Evolutionary conservation across 2,329 filamentous ascomycete species (phyloP).

Genomic region (Trichophaea hybrida): DNA sequence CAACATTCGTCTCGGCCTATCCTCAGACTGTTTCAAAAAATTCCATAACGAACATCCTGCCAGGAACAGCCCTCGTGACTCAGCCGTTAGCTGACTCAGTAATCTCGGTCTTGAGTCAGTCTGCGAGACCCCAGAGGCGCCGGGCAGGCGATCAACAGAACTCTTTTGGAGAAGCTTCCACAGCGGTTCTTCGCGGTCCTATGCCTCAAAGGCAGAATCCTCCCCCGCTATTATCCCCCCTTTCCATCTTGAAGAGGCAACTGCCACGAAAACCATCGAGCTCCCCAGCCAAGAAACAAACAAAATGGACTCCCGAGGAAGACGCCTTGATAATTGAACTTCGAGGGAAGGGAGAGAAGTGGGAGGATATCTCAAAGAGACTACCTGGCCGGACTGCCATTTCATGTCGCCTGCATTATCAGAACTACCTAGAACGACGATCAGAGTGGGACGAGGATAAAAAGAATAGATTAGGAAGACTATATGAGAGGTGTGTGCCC

Average conservation of each 20-base stretch:
- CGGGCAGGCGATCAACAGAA: no score
- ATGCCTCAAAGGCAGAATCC: no score
- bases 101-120: no score
- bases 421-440: conserved; percentile 87
- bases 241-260: conserved; percentile 34
- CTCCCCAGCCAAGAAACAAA: conserved; percentile 80
- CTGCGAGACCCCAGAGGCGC: no score
- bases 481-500: conserved; percentile 73
- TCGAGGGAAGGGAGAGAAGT: conserved; percentile 85
- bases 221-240: no score
- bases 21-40: no score
- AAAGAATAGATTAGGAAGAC: conserved; percentile 86
- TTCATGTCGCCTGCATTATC: conserved; percentile 86
- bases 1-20: no score
- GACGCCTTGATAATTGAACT: conserved; percentile 89
- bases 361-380: conserved; percentile 92
- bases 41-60: no score
- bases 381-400: conserved; percentile 84
- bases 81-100: no score
- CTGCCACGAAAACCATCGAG: conserved; percentile 37
- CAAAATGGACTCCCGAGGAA: conserved; percentile 90
- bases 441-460: conserved; percentile 95
- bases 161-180: no score
- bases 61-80: no score
- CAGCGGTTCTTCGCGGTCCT: no score